Percentiles rank a stretch among this genome's conserved stretches.
Conservation (phyloP, 441 rosid species). For the Populus hybrid region DNA sequence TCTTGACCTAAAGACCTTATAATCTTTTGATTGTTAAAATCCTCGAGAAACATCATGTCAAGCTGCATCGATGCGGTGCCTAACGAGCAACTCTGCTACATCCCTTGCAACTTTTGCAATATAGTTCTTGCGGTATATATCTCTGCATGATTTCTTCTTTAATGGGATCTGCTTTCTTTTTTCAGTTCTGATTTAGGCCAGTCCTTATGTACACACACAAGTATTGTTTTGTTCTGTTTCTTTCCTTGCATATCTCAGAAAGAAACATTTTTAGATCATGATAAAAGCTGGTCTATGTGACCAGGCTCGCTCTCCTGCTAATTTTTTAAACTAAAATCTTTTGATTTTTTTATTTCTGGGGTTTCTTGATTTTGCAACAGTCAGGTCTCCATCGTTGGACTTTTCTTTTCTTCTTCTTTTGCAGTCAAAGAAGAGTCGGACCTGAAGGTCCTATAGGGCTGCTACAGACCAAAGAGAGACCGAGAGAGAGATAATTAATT, state of each 20-base stretch:
- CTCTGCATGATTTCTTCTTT: slow-evolving; percentile 5
- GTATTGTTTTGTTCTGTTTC: background rate
- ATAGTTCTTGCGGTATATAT: slow-evolving; percentile 79
- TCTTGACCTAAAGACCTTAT: background rate
- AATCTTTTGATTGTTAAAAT: background rate
- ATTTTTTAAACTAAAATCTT: slow-evolving; percentile 14
- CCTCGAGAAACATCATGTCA: slow-evolving; percentile 32
- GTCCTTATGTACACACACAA: background rate
- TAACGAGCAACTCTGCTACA: slow-evolving; percentile 75
- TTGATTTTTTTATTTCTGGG: slow-evolving; percentile 17
- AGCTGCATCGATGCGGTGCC: slow-evolving; percentile 47
- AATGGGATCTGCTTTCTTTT: background rate
- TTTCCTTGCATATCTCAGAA: background rate
- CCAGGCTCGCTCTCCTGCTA: slow-evolving; percentile 21
- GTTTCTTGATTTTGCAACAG: slow-evolving; percentile 33
- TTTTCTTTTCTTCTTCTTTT: slow-evolving; percentile 37
- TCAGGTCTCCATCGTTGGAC: slow-evolving; percentile 63
- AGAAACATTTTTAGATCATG: slow-evolving; percentile 24
- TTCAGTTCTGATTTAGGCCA: background rate
- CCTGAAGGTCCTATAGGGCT: slow-evolving; percentile 25
- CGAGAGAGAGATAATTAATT: slow-evolving; percentile 6
- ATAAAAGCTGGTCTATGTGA: slow-evolving; percentile 26
- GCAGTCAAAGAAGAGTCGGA: slow-evolving; percentile 66
- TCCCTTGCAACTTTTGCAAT: slow-evolving; percentile 95
- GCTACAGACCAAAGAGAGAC: slow-evolving; percentile 7